phyloP scores from a whole-genome alignment of 352 stramenopile genomes.

The Phytophthora pinifolia region DNA sequence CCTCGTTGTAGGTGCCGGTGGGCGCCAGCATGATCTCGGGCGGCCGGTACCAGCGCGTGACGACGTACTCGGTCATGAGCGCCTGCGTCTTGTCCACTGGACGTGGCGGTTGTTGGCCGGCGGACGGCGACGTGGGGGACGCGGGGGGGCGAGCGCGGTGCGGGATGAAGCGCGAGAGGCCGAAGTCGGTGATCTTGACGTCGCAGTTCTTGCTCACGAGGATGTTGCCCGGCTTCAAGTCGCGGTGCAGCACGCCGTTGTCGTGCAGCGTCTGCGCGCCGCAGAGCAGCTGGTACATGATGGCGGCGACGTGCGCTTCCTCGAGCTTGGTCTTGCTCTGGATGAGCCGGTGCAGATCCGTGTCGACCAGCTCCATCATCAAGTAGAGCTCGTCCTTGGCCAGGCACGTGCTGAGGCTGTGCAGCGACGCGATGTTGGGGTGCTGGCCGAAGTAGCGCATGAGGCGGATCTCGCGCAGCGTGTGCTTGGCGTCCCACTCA shows the following conservation, averaged over 20 bases:
- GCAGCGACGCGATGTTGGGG: constrained; percentile 83
- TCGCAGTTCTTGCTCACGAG: constrained; percentile 87
- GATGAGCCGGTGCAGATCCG: constrained; percentile 90
- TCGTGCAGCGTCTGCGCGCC: constrained; percentile 91
- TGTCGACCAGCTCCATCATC: constrained; percentile 95
- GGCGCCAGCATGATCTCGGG: constrained; percentile 88
- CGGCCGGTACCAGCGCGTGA: constrained; percentile 82
- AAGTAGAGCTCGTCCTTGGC: constrained; percentile 94
- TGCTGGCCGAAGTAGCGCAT: constrained; percentile 91
- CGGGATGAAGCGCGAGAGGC: constrained; percentile 71
- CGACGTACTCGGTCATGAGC: constrained; percentile 86
- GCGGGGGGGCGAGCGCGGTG: constrained; percentile 27
- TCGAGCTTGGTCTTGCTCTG: constrained; percentile 88
- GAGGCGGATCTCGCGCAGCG: constrained; percentile 89
- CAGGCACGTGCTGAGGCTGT: constrained; percentile 83
- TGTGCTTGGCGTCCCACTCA: constrained; percentile 91
- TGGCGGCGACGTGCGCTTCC: constrained; percentile 82
- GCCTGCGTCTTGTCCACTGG: constrained; percentile 52
- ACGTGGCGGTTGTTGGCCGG: constrained; percentile 22
- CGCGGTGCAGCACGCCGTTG: constrained; percentile 85
- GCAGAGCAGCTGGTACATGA: constrained; percentile 94
- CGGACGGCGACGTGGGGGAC: constrained; percentile 6
- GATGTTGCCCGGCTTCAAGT: constrained; percentile 85
- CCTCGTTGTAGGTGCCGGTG: constrained; percentile 73
- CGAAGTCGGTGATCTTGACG: constrained; percentile 88